A percentile compares a stretch with the other conserved stretches of the same genome.
Evolutionary conservation across 495 filamentous ascomycete genomes (phyloP).

Genomic region (Sphaerosporella brunnea): DNA sequence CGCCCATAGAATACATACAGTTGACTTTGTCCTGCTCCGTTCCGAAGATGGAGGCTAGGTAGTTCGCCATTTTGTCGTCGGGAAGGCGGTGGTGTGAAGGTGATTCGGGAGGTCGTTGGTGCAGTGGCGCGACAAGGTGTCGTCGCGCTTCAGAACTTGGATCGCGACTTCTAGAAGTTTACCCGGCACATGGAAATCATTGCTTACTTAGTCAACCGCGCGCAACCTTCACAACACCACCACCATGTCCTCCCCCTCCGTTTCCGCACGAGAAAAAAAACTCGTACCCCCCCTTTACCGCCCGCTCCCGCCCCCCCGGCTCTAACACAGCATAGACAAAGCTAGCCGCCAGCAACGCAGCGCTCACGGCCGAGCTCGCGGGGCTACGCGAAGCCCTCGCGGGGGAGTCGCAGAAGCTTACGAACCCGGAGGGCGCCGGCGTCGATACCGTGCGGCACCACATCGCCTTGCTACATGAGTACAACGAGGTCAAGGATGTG

Average conservation of each 20-base stretch:
- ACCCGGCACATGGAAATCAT: too few species aligned
- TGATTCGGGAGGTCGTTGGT: too few species aligned
- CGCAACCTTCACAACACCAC: neutral
- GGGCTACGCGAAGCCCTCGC: too few species aligned
- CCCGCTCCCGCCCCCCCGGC: neutral
- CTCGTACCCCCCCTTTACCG: neutral
- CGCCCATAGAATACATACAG: too few species aligned
- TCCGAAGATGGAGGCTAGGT: constrained; percentile 97
- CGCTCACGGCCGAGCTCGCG: neutral
- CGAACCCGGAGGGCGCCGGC: constrained; percentile 5
- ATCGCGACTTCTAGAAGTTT: too few species aligned
- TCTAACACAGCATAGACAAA: neutral
- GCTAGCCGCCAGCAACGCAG: neutral
- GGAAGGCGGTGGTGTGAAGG: too few species aligned
- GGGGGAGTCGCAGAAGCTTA: neutral
- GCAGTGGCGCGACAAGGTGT: too few species aligned
- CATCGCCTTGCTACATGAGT: constrained; percentile 23
- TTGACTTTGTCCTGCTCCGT: constrained; percentile 93
- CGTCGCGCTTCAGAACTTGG: too few species aligned
- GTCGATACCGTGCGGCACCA: constrained; percentile 20
- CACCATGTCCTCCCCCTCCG: neutral
- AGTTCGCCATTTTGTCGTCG: constrained; percentile 77
- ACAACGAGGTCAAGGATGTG: constrained; percentile 25
- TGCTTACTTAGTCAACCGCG: too few species aligned
- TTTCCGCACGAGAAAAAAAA: neutral